phyloP scores from a whole-genome alignment of 2,329 filamentous ascomycete genomes.

The Aspergillus sclerotialis region DNA sequence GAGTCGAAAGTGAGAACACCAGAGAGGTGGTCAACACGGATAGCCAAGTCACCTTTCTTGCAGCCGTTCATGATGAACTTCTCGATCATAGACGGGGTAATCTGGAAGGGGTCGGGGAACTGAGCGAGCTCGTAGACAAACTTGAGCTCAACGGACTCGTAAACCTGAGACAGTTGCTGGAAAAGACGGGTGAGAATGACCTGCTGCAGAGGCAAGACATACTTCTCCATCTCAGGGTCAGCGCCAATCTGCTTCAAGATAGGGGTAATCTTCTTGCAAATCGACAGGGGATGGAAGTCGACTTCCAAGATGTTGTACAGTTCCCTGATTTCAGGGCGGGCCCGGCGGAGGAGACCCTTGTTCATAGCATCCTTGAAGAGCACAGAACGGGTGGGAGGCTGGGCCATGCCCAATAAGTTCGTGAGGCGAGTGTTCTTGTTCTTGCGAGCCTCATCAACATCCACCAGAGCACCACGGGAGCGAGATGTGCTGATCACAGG shows the following conservation, averaged over 20 bases:
- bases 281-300: slow-evolving; percentile 96
- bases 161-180: slow-evolving; percentile 97
- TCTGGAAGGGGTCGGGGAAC: slow-evolving; percentile 95
- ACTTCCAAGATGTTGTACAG: slow-evolving; percentile 99
- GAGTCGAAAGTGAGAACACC: slow-evolving; percentile 95
- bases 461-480: slow-evolving; percentile 89
- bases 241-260: slow-evolving; percentile 89
- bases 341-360: slow-evolving; percentile 89
- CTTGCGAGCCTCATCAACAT: slow-evolving; percentile 94
- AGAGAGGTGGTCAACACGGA: slow-evolving; percentile 91
- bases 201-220: slow-evolving; percentile 91
- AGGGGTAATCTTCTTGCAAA: slow-evolving; percentile 98
- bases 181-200: slow-evolving; percentile 97
- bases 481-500: slow-evolving; percentile 98
- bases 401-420: slow-evolving; percentile 87
- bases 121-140: slow-evolving; percentile 91
- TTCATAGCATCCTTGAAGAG: slow-evolving; percentile 94
- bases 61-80: slow-evolving; percentile 99
- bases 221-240: slow-evolving; percentile 95
- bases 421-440: slow-evolving; percentile 98
- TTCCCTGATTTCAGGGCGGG: slow-evolving; percentile 87
- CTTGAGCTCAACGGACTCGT: slow-evolving; percentile 90
- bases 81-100: slow-evolving; percentile 83
- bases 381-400: slow-evolving; percentile 77
- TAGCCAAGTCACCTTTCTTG: slow-evolving; percentile 97